Percentiles rank a stretch among this genome's conserved stretches.
Conservation (phyloP, 331 rosid species). For the Cydonia oblonga region DNA sequence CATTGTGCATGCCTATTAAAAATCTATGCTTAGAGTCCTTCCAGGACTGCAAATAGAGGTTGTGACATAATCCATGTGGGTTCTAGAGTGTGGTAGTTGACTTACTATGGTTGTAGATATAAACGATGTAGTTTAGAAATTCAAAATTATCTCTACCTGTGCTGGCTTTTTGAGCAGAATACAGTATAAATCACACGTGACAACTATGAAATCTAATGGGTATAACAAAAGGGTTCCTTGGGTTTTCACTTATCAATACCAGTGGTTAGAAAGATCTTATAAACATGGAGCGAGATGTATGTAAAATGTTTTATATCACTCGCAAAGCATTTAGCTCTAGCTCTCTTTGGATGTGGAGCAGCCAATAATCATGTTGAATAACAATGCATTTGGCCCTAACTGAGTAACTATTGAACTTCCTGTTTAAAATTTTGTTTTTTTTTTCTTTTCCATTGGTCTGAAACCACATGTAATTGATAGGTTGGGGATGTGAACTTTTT, state of each 20-base stretch:
- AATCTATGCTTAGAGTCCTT: not conserved
- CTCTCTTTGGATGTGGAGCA: not conserved
- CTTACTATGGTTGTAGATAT: not conserved
- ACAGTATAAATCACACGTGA: not conserved
- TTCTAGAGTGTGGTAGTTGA: not conserved
- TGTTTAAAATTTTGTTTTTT: not conserved
- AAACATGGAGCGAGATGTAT: not conserved
- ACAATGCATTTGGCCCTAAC: not conserved
- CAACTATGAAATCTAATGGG: not conserved
- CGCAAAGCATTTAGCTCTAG: not conserved
- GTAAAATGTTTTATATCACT: not conserved
- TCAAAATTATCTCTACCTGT: too few species aligned
- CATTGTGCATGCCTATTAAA: not conserved
- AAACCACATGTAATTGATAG: conserved; percentile 17
- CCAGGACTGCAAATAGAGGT: not conserved
- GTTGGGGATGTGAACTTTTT: conserved; percentile 36
- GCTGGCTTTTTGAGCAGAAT: not conserved
- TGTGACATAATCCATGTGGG: not conserved
- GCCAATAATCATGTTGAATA: not conserved
- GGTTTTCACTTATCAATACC: not conserved
- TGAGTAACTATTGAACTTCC: not conserved
- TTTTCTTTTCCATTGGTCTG: not conserved
- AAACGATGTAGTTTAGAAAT: not conserved
- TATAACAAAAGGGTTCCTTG: not conserved
- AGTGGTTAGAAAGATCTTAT: not conserved